These are phyloP conservation scores for Podospora pseudopauciseta DNA, from an alignment of 495 filamentous ascomycete genomes.

Conservation along the genomic window DNA sequence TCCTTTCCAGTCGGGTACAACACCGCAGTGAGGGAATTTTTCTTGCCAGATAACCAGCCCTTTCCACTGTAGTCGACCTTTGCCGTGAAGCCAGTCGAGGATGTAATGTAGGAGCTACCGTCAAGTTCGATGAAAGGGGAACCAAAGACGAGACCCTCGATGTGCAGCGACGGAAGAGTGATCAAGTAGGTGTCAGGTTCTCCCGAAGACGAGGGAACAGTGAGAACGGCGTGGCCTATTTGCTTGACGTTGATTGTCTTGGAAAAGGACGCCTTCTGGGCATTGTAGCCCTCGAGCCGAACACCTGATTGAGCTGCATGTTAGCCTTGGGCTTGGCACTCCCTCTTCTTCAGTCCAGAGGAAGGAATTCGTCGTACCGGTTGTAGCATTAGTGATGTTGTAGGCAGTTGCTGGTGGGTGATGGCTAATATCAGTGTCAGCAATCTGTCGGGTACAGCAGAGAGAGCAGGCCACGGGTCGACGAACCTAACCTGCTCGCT, in stretches of 20 bases:
- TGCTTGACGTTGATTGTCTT: slow-evolving; percentile 94
- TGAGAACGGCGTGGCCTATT: slow-evolving; percentile 87
- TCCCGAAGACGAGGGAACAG: slow-evolving; percentile 57
- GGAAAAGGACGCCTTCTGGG: slow-evolving; percentile 92
- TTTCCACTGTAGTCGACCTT: slow-evolving; percentile 91
- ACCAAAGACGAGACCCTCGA: slow-evolving; percentile 89
- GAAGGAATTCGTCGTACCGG: slow-evolving; percentile 35
- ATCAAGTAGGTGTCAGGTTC: slow-evolving; percentile 75
- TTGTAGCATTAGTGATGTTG: slow-evolving; percentile 78
- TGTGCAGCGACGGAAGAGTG: slow-evolving; percentile 86
- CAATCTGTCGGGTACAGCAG: background rate
- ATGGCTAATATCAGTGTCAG: slow-evolving; percentile 53
- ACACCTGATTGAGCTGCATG: slow-evolving; percentile 42
- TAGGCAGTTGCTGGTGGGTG: slow-evolving; percentile 98
- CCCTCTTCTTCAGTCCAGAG: too few species aligned
- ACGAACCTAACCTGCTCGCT: slow-evolving; percentile 62
- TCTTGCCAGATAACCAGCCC: slow-evolving; percentile 92
- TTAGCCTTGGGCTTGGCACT: too few species aligned
- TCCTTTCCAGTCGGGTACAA: slow-evolving; percentile 74
- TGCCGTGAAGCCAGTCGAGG: slow-evolving; percentile 81
- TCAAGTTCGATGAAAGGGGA: slow-evolving; percentile 90
- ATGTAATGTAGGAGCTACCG: slow-evolving; percentile 73
- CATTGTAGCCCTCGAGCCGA: slow-evolving; percentile 91
- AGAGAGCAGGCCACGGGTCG: background rate
- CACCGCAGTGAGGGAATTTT: slow-evolving; percentile 81